phyloP scores from a whole-genome alignment of 331 rosid species.

The Quercus lobata region DNA sequence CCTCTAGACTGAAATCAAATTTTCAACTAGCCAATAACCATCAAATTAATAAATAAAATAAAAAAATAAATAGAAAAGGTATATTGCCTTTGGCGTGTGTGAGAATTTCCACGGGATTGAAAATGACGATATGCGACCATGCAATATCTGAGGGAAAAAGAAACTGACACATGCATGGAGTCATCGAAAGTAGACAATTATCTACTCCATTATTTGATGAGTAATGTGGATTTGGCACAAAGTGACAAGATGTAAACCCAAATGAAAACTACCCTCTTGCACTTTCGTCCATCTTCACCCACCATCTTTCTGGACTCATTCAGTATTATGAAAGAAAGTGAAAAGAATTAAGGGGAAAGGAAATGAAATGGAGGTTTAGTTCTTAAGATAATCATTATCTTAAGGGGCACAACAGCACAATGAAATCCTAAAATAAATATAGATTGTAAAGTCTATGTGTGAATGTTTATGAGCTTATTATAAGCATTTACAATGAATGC shows the following conservation, averaged over 20 bases:
- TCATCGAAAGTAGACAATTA: not conserved
- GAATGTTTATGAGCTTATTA: no score
- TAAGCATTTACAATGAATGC: no score
- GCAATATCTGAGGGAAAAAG: not conserved
- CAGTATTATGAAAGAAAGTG: not conserved
- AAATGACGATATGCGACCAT: not conserved
- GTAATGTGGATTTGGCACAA: not conserved
- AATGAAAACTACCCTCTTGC: not conserved
- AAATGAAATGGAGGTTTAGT: not conserved
- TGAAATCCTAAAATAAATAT: no score
- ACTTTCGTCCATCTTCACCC: not conserved
- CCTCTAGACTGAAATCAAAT: not conserved
- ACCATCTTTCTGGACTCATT: not conserved
- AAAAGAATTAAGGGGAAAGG: not conserved
- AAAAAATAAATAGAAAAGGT: not conserved
- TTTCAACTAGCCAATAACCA: not conserved
- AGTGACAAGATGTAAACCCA: not conserved
- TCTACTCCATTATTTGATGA: not conserved
- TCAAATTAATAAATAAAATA: not conserved
- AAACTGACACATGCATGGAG: not conserved
- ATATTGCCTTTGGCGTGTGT: not conserved
- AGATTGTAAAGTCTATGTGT: no score
- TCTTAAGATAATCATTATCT: not conserved
- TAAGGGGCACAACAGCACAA: no score
- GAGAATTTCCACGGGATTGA: not conserved